Base-by-base conservation (phyloP, 2,329 filamentous ascomycete genomes). In the Aureobasidium sp. region DNA sequence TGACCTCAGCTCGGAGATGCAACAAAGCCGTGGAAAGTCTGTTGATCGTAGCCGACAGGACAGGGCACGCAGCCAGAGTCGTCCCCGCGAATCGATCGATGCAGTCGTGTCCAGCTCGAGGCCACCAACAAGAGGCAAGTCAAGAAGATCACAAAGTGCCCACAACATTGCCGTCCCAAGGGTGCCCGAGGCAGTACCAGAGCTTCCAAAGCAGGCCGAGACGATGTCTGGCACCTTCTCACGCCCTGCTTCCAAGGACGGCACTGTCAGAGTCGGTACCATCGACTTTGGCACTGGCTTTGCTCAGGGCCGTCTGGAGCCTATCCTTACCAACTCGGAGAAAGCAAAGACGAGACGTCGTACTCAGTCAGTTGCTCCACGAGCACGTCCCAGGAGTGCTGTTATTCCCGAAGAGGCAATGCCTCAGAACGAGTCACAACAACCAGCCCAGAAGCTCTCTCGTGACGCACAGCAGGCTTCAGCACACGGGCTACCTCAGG, bases 261-360 rank as follows among this genome's bases (percentile, higher is more conserved):
- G 34, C 45, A 58, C 12, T 14, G 57, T 60, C 22, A 48, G 39
- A 42, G 60, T 62, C 39, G 60, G 60, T 22, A 62, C 60, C 15
- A 56, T 62, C n/a, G 49, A 62, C n/a, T 62, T 62, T 31, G 60
- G 49, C 17, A 53, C 39, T 41, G 60, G 60, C 11, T 44, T 55
- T n/a, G 60, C 20, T 12, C 60, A 62, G 53, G 60, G 60, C 7
- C 60, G 60, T 25, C 9, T 62, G 14, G 39, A 51, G 14, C 60
- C 60, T 11, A 56, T 62, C 25, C 39, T 56, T 8, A 60, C 45
- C 44, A 60, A 17, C 29, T 47, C 31, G 2, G 60, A 62, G 34
- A 62, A 53, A 27, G 48, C 60, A 27, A 48, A 45, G 41, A 34
- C 48, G 2, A 62, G 42, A 39, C 48, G 60, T 31, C 60, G 60